Evolutionary conservation across 371 early-diverging fungal genomes (phyloP).

Genomic region (Mortierella sp.): DNA sequence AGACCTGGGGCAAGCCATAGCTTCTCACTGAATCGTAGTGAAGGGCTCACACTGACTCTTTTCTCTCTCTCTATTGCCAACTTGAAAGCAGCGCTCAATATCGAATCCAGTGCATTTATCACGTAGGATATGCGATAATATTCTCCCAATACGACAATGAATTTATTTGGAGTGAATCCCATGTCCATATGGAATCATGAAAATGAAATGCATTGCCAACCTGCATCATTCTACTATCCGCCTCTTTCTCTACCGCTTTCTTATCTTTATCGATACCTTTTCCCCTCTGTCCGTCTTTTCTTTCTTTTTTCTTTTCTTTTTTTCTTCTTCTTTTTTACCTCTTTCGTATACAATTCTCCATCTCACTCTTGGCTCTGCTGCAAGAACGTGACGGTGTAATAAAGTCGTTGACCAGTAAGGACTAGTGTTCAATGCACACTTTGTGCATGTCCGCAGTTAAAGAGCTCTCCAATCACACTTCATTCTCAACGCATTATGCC

Average conservation of each 20-base stretch:
- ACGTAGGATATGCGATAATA: no score
- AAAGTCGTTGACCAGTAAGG: conserved; percentile 3
- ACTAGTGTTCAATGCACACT: not conserved
- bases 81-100: no score
- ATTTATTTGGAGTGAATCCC: not conserved
- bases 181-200: not conserved
- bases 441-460: not conserved
- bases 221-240: not conserved
- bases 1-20: no score
- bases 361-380: not conserved
- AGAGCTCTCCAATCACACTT: not conserved
- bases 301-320: not conserved
- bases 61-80: no score
- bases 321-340: not conserved
- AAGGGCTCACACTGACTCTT: no score
- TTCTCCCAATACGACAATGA: no score
- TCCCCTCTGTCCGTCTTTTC: no score
- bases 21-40: no score
- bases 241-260: not conserved
- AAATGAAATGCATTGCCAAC: no score
- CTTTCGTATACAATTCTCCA: not conserved
- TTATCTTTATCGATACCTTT: not conserved
- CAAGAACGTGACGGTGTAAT: not conserved
- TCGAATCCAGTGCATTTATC: no score
- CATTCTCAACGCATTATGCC: not conserved